A percentile compares a stretch with the other conserved stretches of the same genome.
Conservation (phyloP, 208 protist species). For the Herpetomonas muscarum region DNA sequence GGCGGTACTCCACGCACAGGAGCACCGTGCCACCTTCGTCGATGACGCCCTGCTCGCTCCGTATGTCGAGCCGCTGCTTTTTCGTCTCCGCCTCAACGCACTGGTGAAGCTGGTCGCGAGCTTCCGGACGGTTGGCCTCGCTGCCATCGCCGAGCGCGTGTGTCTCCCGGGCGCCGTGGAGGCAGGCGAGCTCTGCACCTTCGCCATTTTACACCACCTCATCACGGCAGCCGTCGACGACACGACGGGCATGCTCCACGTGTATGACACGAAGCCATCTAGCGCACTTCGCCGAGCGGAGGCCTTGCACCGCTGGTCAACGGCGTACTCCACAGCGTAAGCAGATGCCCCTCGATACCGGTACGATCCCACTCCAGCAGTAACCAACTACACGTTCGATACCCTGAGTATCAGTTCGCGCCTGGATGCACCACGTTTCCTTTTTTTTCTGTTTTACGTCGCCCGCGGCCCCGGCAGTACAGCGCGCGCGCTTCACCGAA, state of each 20-base stretch:
- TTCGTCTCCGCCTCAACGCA: conserved; percentile 89
- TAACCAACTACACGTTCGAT: too few relatives aligned
- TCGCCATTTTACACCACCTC: conserved; percentile 89
- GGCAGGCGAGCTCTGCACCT: conserved; percentile 86
- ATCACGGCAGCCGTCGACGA: conserved; percentile 53
- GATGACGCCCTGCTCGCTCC: conserved; percentile 86
- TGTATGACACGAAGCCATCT: conserved; percentile 9
- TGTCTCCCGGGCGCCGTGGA: conserved; percentile 63
- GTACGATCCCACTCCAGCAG: background rate
- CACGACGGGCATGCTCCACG: conserved; percentile 24
- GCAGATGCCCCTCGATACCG: background rate
- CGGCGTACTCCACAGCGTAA: background rate
- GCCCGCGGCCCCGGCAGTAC: too few relatives aligned
- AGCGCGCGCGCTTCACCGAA: too few relatives aligned
- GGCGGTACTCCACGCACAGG: conserved; percentile 63
- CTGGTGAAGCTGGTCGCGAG: conserved; percentile 82
- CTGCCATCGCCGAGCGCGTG: conserved; percentile 54
- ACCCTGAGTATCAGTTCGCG: background rate
- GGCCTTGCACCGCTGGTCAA: conserved; percentile 21
- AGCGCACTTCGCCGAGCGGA: conserved; percentile 16
- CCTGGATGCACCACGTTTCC: background rate
- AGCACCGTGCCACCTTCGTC: conserved; percentile 46
- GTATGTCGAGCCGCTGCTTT: conserved; percentile 90
- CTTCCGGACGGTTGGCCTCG: conserved; percentile 76
- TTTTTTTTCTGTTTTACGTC: background rate